phyloP scores from a whole-genome alignment of 2,329 filamentous ascomycete genomes.

The Penicillium sp. region DNA sequence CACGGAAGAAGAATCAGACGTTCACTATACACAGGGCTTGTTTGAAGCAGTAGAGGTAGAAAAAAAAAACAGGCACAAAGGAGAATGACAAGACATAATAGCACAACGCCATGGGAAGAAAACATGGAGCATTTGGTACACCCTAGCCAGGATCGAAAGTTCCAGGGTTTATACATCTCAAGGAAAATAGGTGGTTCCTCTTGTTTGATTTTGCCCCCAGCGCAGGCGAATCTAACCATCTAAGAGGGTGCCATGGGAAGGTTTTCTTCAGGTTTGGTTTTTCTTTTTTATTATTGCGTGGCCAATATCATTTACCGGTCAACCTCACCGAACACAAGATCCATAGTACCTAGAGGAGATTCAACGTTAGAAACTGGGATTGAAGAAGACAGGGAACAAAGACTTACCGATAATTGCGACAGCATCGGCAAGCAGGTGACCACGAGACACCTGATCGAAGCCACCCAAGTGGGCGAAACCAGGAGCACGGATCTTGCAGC shows the following conservation, averaged over 20 bases:
- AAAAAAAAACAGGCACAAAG: constrained; percentile 24
- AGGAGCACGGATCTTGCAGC: constrained; percentile 94
- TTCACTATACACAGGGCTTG: constrained; percentile 34
- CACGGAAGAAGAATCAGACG: constrained; percentile 20
- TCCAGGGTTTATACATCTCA: constrained; percentile 18
- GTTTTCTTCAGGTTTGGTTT: constrained; percentile 21
- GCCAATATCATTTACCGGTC: constrained; percentile 45
- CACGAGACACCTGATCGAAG: constrained; percentile 89
- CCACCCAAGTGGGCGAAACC: constrained; percentile 93
- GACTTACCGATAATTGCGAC: constrained; percentile 79
- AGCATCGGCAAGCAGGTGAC: constrained; percentile 91
- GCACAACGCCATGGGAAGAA: constrained; percentile 37
- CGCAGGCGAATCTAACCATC: constrained; percentile 16
- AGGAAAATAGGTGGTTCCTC: constrained; percentile 7
- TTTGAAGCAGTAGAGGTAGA: constrained; percentile 20
- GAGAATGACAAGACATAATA: constrained; percentile 26
- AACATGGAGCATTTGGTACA: constrained; percentile 27
- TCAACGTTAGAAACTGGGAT: constrained; percentile 11
- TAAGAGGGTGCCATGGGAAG: constrained; percentile 21
- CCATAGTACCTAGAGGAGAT: constrained; percentile 60
- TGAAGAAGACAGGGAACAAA: neutral
- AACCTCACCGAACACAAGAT: constrained; percentile 78
- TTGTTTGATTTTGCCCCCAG: constrained; percentile 13
- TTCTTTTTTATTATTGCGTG: constrained; percentile 22
- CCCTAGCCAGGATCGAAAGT: constrained; percentile 18